phyloP scores from a whole-genome alignment of 2,329 filamentous ascomycete genomes.

The Cladosporium sp. region DNA sequence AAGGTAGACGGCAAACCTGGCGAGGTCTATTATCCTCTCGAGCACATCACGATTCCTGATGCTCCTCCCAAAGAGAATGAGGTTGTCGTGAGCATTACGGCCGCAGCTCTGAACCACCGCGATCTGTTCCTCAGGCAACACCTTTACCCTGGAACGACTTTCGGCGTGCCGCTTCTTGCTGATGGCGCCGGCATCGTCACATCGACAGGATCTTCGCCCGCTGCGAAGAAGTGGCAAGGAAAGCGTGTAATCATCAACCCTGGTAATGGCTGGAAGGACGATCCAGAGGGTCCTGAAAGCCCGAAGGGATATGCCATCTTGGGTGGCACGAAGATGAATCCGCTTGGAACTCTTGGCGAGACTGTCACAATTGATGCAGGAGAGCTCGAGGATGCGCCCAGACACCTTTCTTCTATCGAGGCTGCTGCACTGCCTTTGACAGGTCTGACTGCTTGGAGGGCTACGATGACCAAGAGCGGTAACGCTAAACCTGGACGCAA shows the following conservation, averaged over 20 bases:
- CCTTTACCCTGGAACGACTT: constrained; percentile 81
- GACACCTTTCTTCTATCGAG: constrained; percentile 67
- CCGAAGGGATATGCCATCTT: constrained; percentile 57
- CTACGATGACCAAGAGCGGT: constrained; percentile 71
- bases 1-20: constrained; percentile 78
- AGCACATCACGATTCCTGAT: constrained; percentile 53
- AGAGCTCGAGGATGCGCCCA: constrained; percentile 73
- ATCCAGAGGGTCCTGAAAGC: constrained; percentile 69
- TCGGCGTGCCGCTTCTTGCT: constrained; percentile 71
- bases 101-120: constrained; percentile 87
- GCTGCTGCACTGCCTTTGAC: constrained; percentile 81
- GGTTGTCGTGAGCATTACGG: constrained; percentile 69
- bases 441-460: constrained; percentile 84
- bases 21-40: constrained; percentile 73
- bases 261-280: constrained; percentile 69
- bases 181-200: constrained; percentile 78
- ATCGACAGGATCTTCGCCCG: constrained; percentile 53
- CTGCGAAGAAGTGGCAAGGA: constrained; percentile 53
- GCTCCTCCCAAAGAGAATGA: constrained; percentile 57
- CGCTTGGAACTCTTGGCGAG: constrained; percentile 70
- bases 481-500: constrained; percentile 64
- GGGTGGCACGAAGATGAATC: constrained; percentile 63
- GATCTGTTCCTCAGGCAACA: constrained; percentile 92
- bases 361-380: constrained; percentile 63
- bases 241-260: constrained; percentile 77